These are phyloP conservation scores for Calophaca sinica DNA, from an alignment of 306 rosid genomes.

Conservation along the genomic window DNA sequence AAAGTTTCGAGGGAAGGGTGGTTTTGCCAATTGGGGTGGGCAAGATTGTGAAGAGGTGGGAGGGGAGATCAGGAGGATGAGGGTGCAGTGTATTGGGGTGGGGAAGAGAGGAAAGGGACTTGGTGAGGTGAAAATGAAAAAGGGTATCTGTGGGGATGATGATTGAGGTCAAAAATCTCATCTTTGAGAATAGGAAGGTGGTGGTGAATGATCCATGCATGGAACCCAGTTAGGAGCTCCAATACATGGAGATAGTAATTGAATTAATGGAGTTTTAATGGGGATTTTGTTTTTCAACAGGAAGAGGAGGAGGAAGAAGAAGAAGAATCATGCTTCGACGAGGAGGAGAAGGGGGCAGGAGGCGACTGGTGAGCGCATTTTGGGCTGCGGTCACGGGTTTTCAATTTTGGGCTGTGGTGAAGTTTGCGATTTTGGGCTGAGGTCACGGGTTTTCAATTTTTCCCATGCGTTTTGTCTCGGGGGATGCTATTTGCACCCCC, in stretches of 20 bases:
- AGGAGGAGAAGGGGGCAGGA: too few relatives aligned
- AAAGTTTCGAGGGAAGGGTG: slow-evolving; percentile 62
- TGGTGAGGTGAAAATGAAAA: slow-evolving; percentile 34
- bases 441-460: too few relatives aligned
- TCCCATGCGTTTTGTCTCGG: too few relatives aligned
- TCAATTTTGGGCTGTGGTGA: too few relatives aligned
- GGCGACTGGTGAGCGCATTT: too few relatives aligned
- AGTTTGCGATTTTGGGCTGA: too few relatives aligned
- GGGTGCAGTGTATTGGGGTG: slow-evolving; percentile 14
- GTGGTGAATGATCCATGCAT: slow-evolving; percentile 42
- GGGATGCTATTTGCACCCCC: too few relatives aligned
- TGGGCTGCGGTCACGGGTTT: too few relatives aligned
- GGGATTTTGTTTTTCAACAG: background rate
- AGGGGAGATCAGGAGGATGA: slow-evolving; percentile 47
- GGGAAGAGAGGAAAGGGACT: slow-evolving; percentile 52
- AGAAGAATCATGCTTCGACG: too few relatives aligned
- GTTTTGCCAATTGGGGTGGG: slow-evolving; percentile 68
- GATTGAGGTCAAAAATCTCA: slow-evolving; percentile 50
- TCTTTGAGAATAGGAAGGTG: slow-evolving; percentile 37
- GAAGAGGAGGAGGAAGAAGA: too few relatives aligned
- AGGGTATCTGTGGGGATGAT: slow-evolving; percentile 46
- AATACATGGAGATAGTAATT: slow-evolving; percentile 10
- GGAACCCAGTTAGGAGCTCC: slow-evolving; percentile 26
- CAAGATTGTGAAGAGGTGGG: slow-evolving; percentile 61
- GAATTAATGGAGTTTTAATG: too few relatives aligned